These are phyloP conservation scores for Fusarium chaquense DNA, from an alignment of 2,329 filamentous ascomycete genomes.

Conservation along the genomic window DNA sequence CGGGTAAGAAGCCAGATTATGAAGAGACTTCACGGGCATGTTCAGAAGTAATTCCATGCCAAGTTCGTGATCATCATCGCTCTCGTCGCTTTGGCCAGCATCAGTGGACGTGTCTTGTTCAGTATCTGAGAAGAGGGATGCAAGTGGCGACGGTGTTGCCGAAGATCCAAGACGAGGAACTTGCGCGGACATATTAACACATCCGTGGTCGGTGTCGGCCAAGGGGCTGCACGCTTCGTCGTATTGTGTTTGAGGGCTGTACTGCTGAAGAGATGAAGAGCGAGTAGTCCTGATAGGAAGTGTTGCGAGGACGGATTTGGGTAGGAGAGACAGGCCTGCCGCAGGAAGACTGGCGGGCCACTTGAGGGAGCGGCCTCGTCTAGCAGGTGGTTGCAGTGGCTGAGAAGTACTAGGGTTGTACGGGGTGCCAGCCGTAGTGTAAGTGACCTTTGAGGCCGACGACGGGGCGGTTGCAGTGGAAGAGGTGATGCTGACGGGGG, in stretches of 20 bases:
- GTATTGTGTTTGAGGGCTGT: slow-evolving; percentile 66
- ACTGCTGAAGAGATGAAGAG: slow-evolving; percentile 52
- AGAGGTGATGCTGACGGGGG: slow-evolving; percentile 43
- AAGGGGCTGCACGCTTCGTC: slow-evolving; percentile 63
- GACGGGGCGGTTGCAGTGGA: slow-evolving; percentile 40
- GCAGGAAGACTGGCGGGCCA: slow-evolving; percentile 50
- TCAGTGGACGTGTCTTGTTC: slow-evolving; percentile 35
- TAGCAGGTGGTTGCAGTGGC: slow-evolving; percentile 64
- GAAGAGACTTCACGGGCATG: slow-evolving; percentile 61
- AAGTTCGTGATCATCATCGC: slow-evolving; percentile 49
- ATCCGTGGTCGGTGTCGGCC: slow-evolving; percentile 44
- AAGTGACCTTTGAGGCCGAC: slow-evolving; percentile 54
- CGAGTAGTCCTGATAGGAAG: slow-evolving; percentile 51
- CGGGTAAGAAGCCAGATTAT: slow-evolving; percentile 67
- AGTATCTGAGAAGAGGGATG: slow-evolving; percentile 35
- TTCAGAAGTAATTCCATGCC: slow-evolving; percentile 52
- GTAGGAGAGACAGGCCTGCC: slow-evolving; percentile 53
- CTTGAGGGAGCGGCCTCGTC: slow-evolving; percentile 62
- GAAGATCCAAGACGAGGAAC: slow-evolving; percentile 47
- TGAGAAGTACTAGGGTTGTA: slow-evolving; percentile 62
- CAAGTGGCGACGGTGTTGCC: slow-evolving; percentile 40
- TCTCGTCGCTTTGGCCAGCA: slow-evolving; percentile 45
- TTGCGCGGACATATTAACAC: slow-evolving; percentile 46
- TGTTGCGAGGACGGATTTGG: slow-evolving; percentile 53
- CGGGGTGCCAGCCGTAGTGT: slow-evolving; percentile 68